phyloP scores from a whole-genome alignment of 805 yeast species.

The Teunomyces tritomae region DNA sequence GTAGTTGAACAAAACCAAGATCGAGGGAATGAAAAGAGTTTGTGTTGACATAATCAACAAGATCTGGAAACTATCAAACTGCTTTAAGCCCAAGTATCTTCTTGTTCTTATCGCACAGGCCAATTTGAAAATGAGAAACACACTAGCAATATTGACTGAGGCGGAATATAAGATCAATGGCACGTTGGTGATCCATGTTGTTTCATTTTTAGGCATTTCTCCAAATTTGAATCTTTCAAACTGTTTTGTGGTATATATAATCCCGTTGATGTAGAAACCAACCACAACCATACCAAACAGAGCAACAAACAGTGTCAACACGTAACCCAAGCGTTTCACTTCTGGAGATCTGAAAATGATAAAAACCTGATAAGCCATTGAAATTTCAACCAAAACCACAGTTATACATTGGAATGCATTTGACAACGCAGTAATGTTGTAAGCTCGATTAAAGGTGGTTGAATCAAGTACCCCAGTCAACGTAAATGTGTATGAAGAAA shows the following conservation, averaged over 20 bases:
- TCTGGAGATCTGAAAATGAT: slow-evolving; percentile 66
- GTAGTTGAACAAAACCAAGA: slow-evolving; percentile 58
- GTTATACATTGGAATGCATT: slow-evolving; percentile 60
- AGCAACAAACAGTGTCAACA: slow-evolving; percentile 37
- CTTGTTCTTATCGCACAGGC: slow-evolving; percentile 68
- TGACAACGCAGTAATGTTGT: slow-evolving; percentile 56
- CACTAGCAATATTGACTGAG: slow-evolving; percentile 62
- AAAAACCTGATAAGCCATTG: slow-evolving; percentile 69
- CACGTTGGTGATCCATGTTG: slow-evolving; percentile 44
- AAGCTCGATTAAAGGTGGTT: slow-evolving; percentile 26
- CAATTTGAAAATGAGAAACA: slow-evolving; percentile 63
- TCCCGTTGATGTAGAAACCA: slow-evolving; percentile 56
- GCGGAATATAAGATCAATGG: slow-evolving; percentile 65
- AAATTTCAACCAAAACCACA: slow-evolving; percentile 57
- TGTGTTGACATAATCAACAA: slow-evolving; percentile 79
- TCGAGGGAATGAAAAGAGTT: slow-evolving; percentile 75
- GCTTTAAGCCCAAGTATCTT: slow-evolving; percentile 72
- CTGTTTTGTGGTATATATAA: slow-evolving; percentile 41
- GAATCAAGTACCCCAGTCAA: slow-evolving; percentile 29
- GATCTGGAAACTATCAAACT: slow-evolving; percentile 79
- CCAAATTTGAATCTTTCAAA: slow-evolving; percentile 12
- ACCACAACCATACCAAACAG: slow-evolving; percentile 53
- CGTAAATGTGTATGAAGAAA: slow-evolving; percentile 46
- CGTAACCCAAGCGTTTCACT: slow-evolving; percentile 39
- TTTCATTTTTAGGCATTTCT: neutral